These are phyloP conservation scores for Acanthamoeba quina DNA, from an alignment of 208 protist genomes.

Conservation along the genomic window DNA sequence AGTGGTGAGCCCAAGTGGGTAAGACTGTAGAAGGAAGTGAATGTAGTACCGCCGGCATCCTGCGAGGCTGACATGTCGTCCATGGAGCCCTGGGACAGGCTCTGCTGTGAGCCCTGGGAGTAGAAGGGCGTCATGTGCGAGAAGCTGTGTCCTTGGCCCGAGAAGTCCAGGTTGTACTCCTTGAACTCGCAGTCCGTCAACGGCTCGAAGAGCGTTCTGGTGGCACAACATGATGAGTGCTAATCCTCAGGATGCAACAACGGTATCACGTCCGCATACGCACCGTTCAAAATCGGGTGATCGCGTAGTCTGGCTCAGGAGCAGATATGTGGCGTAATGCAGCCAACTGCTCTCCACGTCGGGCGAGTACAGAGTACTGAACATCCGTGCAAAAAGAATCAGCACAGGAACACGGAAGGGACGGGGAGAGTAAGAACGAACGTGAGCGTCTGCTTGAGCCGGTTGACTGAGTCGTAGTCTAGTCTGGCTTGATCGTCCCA, in stretches of 20 bases:
- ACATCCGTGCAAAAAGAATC: not conserved
- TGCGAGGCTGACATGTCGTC: constrained; percentile 45
- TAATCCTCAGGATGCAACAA: not conserved
- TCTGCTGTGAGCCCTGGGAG: constrained; percentile 61
- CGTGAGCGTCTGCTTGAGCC: constrained; percentile 70
- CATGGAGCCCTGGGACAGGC: constrained; percentile 33
- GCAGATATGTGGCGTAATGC: constrained; percentile 77
- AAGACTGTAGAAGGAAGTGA: not conserved
- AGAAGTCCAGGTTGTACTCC: constrained; percentile 83
- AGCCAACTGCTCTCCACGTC: constrained; percentile 81
- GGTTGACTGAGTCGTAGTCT: constrained; percentile 21
- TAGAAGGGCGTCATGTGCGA: constrained; percentile 84
- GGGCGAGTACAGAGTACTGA: constrained; percentile 66
- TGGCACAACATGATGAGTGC: not conserved
- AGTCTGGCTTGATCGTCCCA: constrained; percentile 64
- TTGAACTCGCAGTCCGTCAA: constrained; percentile 85
- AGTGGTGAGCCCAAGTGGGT: not conserved
- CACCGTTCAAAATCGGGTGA: constrained; percentile 79
- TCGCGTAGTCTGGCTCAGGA: constrained; percentile 77
- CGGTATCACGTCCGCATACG: no score
- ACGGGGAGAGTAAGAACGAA: not conserved
- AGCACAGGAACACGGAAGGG: not conserved
- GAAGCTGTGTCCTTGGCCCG: constrained; percentile 78
- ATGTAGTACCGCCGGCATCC: not conserved
- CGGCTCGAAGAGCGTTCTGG: constrained; percentile 81